Percentiles rank a stretch among this genome's conserved stretches.
Conservation (phyloP, 441 rosid species). For the Adansonia rubrostipa region DNA sequence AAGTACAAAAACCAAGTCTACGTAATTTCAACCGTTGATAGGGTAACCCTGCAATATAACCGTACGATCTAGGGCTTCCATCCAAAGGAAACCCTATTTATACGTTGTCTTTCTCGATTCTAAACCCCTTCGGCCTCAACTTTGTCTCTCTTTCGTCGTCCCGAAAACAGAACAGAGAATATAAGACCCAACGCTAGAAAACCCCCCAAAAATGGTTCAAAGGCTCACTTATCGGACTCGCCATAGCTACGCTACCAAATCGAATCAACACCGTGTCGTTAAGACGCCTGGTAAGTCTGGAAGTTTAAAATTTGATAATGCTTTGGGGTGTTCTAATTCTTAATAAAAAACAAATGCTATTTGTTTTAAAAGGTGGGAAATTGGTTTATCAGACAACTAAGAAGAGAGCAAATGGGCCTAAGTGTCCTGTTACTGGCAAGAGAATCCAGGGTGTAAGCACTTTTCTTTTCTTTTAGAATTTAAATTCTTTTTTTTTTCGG, state of each 20-base stretch:
- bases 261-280: constrained; percentile 84
- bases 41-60: neutral
- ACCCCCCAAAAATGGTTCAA: constrained; percentile 72
- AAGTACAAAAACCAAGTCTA: neutral
- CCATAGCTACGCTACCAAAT: constrained; percentile 91
- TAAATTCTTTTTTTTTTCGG: neutral
- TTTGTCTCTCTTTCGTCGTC: neutral
- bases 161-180: neutral
- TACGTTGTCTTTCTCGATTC: no score
- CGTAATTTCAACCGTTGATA: constrained; percentile 27
- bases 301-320: neutral
- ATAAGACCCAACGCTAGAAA: neutral
- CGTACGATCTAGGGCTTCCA: constrained; percentile 48
- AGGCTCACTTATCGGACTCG: constrained; percentile 76
- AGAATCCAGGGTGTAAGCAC: constrained; percentile 77
- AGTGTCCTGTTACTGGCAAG: constrained; percentile 85
- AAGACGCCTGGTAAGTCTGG: constrained; percentile 74
- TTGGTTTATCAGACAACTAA: constrained; percentile 81
- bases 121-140: neutral
- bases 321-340: neutral
- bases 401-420: constrained; percentile 86
- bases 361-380: constrained; percentile 61
- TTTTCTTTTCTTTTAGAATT: neutral
- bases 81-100: neutral
- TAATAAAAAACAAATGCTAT: neutral